Evolutionary conservation across 1,284 basidiomycete genomes (phyloP).

Genomic region (Rhizopogon parksii): DNA sequence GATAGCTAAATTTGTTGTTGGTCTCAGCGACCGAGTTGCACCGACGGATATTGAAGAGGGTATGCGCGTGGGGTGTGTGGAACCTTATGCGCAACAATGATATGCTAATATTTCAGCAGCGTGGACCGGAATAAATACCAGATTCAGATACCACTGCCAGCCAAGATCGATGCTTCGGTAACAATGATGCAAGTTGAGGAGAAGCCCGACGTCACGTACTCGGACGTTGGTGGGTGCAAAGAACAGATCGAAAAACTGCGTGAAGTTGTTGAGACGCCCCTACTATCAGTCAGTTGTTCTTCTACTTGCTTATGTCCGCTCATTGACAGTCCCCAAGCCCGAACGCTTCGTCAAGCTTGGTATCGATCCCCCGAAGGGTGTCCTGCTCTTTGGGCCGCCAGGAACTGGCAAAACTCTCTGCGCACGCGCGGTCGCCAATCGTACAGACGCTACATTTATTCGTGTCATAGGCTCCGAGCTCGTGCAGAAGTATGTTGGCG

Average conservation of each 20-base stretch:
- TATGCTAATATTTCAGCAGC: slow-evolving; percentile 32
- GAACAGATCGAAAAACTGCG: slow-evolving; percentile 99
- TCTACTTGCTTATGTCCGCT: not conserved
- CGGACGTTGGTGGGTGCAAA: slow-evolving; percentile 97
- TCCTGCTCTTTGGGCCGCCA: slow-evolving; percentile 93
- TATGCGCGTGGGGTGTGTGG: slow-evolving; percentile 91
- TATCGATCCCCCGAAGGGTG: slow-evolving; percentile 98
- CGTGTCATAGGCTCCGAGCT: slow-evolving; percentile 98
- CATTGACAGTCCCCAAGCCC: slow-evolving; percentile 52
- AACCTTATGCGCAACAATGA: not conserved
- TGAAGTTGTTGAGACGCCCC: slow-evolving; percentile 97
- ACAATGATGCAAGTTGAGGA: slow-evolving; percentile 99
- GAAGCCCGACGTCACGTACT: slow-evolving; percentile 98
- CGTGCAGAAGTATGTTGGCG: slow-evolving; percentile 99
- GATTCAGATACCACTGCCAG: slow-evolving; percentile 99
- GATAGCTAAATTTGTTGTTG: slow-evolving; percentile 99
- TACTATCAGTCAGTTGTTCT: slow-evolving; percentile 70
- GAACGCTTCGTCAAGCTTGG: slow-evolving; percentile 97
- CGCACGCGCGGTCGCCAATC: slow-evolving; percentile 96
- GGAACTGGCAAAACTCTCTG: slow-evolving; percentile 99
- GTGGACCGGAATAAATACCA: slow-evolving; percentile 96
- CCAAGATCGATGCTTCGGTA: slow-evolving; percentile 98
- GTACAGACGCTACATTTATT: slow-evolving; percentile 99
- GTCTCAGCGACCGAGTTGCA: slow-evolving; percentile 91
- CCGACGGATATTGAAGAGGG: slow-evolving; percentile 99